A percentile compares a stretch with the other conserved stretches of the same genome.
Conservation (phyloP, 1,284 basidiomycete species). For the Cutaneotrichosporon spelunceum region DNA sequence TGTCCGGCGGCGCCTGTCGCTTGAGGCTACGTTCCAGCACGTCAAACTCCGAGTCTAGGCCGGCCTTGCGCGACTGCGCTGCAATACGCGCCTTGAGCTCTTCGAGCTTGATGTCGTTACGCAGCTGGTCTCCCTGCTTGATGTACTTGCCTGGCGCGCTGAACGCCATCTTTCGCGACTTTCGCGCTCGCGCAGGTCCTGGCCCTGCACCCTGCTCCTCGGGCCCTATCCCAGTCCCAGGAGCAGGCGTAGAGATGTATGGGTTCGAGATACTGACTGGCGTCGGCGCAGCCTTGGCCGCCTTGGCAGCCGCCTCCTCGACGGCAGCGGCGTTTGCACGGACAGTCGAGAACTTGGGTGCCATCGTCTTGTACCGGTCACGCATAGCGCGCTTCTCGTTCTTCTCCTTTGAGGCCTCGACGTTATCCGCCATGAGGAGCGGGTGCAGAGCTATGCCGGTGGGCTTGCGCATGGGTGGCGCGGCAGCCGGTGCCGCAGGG, state of each 20-base stretch:
- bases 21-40: conserved; percentile 80
- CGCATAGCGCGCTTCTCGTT: conserved; percentile 44
- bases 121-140: conserved; percentile 73
- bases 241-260: conserved; percentile 59
- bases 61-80: conserved; percentile 86
- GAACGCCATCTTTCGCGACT: conserved; percentile 67
- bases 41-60: conserved; percentile 86
- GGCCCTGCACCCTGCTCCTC: conserved; percentile 47
- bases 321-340: conserved; percentile 56
- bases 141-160: conserved; percentile 88
- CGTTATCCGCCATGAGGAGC: conserved; percentile 65
- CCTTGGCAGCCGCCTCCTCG: conserved; percentile 19
- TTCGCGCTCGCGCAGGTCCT: conserved; percentile 46
- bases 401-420: conserved; percentile 29
- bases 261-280: conserved; percentile 62
- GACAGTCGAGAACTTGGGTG: conserved; percentile 92
- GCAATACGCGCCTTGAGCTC: conserved; percentile 89
- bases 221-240: conserved; percentile 60
- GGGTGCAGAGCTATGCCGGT: conserved; percentile 73
- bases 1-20: conserved; percentile 78
- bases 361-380: conserved; percentile 83
- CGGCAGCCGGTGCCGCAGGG: conserved; percentile 6
- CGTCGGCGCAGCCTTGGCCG: conserved; percentile 24
- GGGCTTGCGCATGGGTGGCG: conserved; percentile 12
- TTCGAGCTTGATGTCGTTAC: conserved; percentile 79